Evolutionary conservation across 1,139 yeast genomes (phyloP).

Genomic region (Arxiozyma heterogenica): DNA sequence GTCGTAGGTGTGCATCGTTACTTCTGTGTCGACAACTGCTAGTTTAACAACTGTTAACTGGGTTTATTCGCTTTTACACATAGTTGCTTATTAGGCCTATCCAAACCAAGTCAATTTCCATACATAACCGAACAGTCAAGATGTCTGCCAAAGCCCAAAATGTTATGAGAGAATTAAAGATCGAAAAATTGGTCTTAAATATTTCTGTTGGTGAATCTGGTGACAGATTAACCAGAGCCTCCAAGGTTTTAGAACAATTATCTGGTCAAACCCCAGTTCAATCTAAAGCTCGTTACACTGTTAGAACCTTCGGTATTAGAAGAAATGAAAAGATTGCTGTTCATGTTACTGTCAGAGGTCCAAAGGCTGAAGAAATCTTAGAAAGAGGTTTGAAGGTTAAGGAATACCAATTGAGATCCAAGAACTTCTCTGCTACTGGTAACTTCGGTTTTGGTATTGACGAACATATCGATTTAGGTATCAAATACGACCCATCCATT

Average conservation of each 20-base stretch:
- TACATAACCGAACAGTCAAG: constrained; percentile 24
- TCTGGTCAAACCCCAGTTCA: constrained; percentile 99
- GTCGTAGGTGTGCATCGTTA: too few relatives aligned
- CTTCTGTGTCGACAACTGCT: too few relatives aligned
- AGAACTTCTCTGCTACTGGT: constrained; percentile 97
- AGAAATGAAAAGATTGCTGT: constrained; percentile 99
- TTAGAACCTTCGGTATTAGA: constrained; percentile 99
- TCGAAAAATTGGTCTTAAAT: constrained; percentile 99
- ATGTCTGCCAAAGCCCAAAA: constrained; percentile 44
- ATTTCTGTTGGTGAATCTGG: constrained; percentile 99
- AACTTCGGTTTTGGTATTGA: constrained; percentile 99
- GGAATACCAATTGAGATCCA: constrained; percentile 93
- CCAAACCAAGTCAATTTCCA: constrained; percentile 4
- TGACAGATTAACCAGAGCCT: constrained; percentile 99
- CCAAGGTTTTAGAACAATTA: constrained; percentile 98
- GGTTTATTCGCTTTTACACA: too few relatives aligned
- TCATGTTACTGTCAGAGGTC: constrained; percentile 99
- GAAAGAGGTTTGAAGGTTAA: constrained; percentile 99
- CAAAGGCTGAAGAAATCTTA: constrained; percentile 99
- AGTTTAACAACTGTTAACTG: too few relatives aligned
- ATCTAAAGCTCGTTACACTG: constrained; percentile 99
- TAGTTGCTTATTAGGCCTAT: background rate
- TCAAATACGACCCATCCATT: constrained; percentile 98
- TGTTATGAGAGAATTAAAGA: constrained; percentile 97
- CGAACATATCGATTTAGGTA: constrained; percentile 99